Base-by-base conservation (phyloP, 2,329 filamentous ascomycete genomes). In the Clarireedia paspali region DNA sequence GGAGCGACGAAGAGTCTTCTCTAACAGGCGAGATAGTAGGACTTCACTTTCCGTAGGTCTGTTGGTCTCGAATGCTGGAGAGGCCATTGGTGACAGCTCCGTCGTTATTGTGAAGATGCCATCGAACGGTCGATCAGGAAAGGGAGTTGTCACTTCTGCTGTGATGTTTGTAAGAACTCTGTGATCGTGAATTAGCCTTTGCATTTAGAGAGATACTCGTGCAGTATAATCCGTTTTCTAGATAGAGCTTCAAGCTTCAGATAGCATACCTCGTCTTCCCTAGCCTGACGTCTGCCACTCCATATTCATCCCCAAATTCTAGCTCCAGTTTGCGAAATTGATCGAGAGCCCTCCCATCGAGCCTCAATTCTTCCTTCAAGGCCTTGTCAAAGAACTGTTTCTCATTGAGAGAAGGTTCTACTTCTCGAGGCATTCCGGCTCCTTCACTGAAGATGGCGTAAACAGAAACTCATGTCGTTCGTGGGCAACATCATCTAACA, bases 101-200 rank as follows among this genome's bases (percentile, higher is more conserved):
- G 91, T 88, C 53, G 85, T 81, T 69, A 97, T 96, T 64, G 85
- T 91, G 76, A 97, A 97, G 71, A 95, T 82, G 70, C 94, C 94
- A 70, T 97, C 94, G 69, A 96, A 96, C 58, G 91, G 92, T 61
- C 92, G 87, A 73, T 97, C 92, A 53, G 87, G 73, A 68, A 87
- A 89, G 45, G 94, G 92, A 40, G 88, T 84, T 10, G 88, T 88
- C 59, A 97, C 88, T 74, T 96, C 89, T 60, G 91, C 88, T 2
- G 91, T 92, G 58, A 95, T 87, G 60, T 89, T 88, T 55, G 87
- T 90, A 59, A 95, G 76, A 57, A 96, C 82, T 67, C 91, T 95
- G 64, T 9, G 3, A 49, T 9, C 17, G 17, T 12, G 24, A 23
- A 23, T 53, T 34, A 56, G 48, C 36, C n/a, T 45, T n/a, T 6